phyloP scores from a whole-genome alignment of 192 early-diverging fungal genomes.

The Tieghemiomyces parasiticus region DNA sequence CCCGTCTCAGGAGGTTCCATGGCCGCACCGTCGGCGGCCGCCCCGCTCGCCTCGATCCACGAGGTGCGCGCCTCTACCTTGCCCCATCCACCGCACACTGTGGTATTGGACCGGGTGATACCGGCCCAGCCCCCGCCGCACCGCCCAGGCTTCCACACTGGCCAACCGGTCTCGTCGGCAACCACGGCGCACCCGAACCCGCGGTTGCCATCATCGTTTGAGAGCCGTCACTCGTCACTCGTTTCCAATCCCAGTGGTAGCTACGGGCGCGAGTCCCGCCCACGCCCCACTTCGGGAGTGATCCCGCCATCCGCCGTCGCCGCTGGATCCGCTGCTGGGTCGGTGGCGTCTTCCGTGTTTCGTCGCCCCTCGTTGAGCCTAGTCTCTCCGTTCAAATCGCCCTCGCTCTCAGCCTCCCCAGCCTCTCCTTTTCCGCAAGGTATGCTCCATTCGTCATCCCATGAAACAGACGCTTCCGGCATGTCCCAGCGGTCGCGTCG shows the following conservation, averaged over 20 bases:
- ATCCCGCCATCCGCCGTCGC: background rate
- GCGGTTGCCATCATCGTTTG: background rate
- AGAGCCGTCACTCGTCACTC: background rate
- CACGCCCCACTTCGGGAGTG: background rate
- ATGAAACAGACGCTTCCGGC: background rate
- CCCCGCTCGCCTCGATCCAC: too few species aligned
- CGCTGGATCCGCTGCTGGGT: background rate
- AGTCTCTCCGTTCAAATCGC: constrained; percentile 10
- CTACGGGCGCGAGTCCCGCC: background rate
- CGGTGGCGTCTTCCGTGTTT: background rate
- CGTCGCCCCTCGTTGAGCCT: constrained; percentile 5
- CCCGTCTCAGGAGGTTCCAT: background rate
- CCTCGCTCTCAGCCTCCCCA: constrained; percentile 10
- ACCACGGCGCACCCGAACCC: too few species aligned
- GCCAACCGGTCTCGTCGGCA: too few species aligned
- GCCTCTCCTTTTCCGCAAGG: background rate
- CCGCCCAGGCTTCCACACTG: too few species aligned
- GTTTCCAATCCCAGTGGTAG: background rate
- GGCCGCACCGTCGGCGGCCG: too few species aligned
- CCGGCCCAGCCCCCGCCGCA: too few species aligned
- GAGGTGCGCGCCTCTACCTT: too few species aligned
- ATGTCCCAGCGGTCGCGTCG: background rate
- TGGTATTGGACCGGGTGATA: too few species aligned
- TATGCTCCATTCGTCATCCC: constrained; percentile 6
- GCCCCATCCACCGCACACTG: too few species aligned